Evolutionary conservation across 768 basidiomycete species (phyloP).

Genomic region (Boletus fagicola): DNA sequence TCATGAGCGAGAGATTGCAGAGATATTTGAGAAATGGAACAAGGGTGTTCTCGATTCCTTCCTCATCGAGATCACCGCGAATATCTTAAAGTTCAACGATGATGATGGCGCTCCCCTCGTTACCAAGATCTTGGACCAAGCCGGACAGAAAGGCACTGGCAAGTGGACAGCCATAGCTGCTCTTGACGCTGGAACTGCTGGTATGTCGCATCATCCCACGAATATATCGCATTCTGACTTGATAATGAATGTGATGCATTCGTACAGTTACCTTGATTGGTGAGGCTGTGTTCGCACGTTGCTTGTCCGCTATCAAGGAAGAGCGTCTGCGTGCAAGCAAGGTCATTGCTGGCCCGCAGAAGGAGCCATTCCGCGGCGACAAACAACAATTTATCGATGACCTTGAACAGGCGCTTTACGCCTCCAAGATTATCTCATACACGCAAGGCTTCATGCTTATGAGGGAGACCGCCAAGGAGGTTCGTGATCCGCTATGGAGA

Average conservation of each 20-base stretch:
- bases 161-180: constrained; percentile 99
- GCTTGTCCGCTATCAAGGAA: constrained; percentile 94
- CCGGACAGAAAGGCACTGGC: constrained; percentile 98
- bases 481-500: constrained; percentile 25
- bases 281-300: constrained; percentile 98
- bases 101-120: constrained; percentile 91
- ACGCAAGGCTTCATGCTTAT: constrained; percentile 99
- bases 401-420: constrained; percentile 98
- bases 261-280: constrained; percentile 91
- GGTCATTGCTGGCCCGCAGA: constrained; percentile 84
- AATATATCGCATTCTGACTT: constrained; percentile 2
- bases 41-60: constrained; percentile 99
- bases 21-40: constrained; percentile 95
- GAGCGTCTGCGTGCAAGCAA: constrained; percentile 95
- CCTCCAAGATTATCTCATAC: constrained; percentile 99
- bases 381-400: constrained; percentile 99
- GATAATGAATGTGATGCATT: constrained; percentile 11
- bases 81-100: constrained; percentile 97
- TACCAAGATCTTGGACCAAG: constrained; percentile 90
- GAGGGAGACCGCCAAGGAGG: constrained; percentile 96
- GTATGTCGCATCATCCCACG: constrained; percentile 40
- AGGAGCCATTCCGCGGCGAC: constrained; percentile 93
- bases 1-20: constrained; percentile 84
- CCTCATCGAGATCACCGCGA: constrained; percentile 96
- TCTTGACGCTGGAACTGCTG: constrained; percentile 86